Conservation (phyloP, 257 asterid species). For the Lithospermum erythrorhizon region DNA sequence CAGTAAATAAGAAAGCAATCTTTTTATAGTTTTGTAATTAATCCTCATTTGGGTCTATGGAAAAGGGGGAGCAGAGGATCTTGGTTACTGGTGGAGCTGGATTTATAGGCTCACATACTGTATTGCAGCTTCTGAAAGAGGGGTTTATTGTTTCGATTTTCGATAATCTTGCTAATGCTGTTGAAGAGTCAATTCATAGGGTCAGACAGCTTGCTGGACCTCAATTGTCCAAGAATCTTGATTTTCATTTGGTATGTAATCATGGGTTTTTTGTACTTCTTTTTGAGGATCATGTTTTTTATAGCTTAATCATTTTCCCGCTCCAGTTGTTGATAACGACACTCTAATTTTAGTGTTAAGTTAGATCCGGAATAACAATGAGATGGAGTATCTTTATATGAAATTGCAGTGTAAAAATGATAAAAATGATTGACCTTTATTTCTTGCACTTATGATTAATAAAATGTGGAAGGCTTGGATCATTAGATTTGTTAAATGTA, state of each 20-base stretch:
- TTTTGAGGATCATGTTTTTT: too few relatives aligned
- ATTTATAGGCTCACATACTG: constrained; percentile 91
- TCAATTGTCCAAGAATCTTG: constrained; percentile 53
- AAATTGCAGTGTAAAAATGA: too few relatives aligned
- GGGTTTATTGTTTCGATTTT: constrained; percentile 66
- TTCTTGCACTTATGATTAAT: too few relatives aligned
- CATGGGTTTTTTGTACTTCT: not conserved
- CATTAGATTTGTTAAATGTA: not conserved
- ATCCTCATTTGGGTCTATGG: constrained; percentile 1
- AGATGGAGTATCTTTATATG: too few relatives aligned
- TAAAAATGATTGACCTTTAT: too few relatives aligned
- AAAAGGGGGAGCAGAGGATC: constrained; percentile 19
- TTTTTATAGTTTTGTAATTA: too few relatives aligned
- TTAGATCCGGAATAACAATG: too few relatives aligned
- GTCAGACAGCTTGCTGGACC: constrained; percentile 46
- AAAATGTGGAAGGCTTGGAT: not conserved
- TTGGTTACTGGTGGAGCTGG: constrained; percentile 98
- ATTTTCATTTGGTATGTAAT: constrained; percentile 48
- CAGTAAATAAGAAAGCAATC: not conserved
- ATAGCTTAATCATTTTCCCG: too few relatives aligned
- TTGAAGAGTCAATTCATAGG: constrained; percentile 57
- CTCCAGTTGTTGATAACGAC: too few relatives aligned
- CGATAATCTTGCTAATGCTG: constrained; percentile 77
- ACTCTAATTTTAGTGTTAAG: too few relatives aligned
- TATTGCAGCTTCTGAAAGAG: constrained; percentile 53